A percentile compares a stretch with the other conserved stretches of the same genome.
These are phyloP conservation scores for Coemansia sp. DNA, from an alignment of 192 early-diverging fungal genomes.

Conservation along the genomic window DNA sequence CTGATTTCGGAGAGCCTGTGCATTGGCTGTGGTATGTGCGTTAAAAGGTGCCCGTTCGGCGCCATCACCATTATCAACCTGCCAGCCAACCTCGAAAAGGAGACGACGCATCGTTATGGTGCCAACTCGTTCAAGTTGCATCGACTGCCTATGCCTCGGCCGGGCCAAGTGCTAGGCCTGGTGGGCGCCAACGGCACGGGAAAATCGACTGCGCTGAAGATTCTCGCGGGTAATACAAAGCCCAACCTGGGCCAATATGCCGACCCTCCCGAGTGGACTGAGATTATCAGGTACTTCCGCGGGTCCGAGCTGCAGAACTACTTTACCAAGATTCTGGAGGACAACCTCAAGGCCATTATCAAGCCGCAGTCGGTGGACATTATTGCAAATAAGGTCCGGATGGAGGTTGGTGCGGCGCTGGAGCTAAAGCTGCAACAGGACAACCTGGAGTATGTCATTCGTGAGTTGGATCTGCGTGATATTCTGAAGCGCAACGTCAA, in stretches of 20 bases:
- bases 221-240: constrained; percentile 92
- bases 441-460: constrained; percentile 78
- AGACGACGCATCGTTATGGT: constrained; percentile 95
- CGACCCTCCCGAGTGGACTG: constrained; percentile 93
- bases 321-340: constrained; percentile 97
- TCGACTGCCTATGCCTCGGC: constrained; percentile 90
- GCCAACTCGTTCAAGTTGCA: constrained; percentile 99
- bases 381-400: constrained; percentile 80
- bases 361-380: constrained; percentile 97
- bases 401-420: constrained; percentile 77
- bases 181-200: constrained; percentile 98
- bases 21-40: constrained; percentile 98
- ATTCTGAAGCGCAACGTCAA: constrained; percentile 83
- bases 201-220: constrained; percentile 94
- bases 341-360: constrained; percentile 91
- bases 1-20: constrained; percentile 95
- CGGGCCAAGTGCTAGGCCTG: constrained; percentile 95
- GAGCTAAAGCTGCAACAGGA: constrained; percentile 70
- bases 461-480: constrained; percentile 75
- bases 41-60: constrained; percentile 97
- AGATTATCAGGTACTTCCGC: constrained; percentile 95
- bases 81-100: constrained; percentile 92
- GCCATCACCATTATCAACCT: constrained; percentile 97
- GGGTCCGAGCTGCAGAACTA: constrained; percentile 98
- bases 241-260: constrained; percentile 91